Percentiles rank a stretch among this genome's conserved stretches.
Conservation (phyloP, 495 filamentous ascomycete species). For the Hyaloscypha hepaticicola region DNA sequence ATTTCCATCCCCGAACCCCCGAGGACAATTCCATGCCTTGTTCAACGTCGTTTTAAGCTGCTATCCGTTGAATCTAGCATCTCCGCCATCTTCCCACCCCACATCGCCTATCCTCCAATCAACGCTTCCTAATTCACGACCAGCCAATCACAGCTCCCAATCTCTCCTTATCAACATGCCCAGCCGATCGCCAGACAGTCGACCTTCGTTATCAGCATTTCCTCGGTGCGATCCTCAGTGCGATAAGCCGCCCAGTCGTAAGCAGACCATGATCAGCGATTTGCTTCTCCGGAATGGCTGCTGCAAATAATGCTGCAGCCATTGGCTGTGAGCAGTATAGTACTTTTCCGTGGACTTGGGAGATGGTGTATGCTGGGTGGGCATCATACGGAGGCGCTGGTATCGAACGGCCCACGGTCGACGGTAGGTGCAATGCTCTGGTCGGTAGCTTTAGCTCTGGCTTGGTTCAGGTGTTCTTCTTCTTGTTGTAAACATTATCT, state of each 20-base stretch:
- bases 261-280: not conserved
- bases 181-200: not conserved
- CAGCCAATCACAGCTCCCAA: not conserved
- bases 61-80: not conserved
- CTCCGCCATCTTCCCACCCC: not conserved
- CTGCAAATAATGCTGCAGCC: not conserved
- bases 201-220: not conserved
- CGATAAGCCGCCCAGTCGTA: not conserved
- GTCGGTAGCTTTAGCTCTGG: not conserved
- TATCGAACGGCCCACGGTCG: not conserved
- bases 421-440: constrained; percentile 1
- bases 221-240: not conserved
- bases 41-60: too few species aligned
- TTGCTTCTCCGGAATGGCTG: constrained; percentile 11
- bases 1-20: too few species aligned
- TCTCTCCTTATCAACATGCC: not conserved
- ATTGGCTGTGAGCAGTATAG: constrained; percentile 8
- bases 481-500: constrained; percentile 1
- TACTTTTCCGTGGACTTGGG: constrained; percentile 24
- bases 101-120: not conserved
- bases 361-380: not conserved
- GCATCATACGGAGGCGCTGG: constrained; percentile 2
- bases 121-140: not conserved
- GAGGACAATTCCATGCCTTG: too few species aligned
- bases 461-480: not conserved